Evolutionary conservation across 176 grass and related monocot species (phyloP).

Genomic region (Paspalum notatum): DNA sequence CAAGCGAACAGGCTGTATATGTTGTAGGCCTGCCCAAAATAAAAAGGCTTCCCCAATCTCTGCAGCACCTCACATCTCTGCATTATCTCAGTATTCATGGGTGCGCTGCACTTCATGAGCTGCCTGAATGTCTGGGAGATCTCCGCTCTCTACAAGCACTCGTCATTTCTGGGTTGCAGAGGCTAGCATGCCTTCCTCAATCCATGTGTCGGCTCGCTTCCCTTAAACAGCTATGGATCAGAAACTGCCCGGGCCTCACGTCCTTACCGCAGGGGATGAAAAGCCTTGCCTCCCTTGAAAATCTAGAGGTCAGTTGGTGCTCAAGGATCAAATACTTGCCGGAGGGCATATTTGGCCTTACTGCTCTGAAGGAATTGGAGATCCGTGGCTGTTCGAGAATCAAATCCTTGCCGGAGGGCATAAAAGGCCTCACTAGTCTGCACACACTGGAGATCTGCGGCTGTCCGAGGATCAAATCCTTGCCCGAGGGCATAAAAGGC

Average conservation of each 20-base stretch:
- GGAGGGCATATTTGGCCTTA: too few species aligned
- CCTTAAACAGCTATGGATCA: not conserved
- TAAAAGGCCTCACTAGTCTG: not conserved
- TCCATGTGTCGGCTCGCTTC: not conserved
- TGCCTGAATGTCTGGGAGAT: not conserved
- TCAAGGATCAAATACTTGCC: too few species aligned
- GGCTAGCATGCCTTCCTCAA: not conserved
- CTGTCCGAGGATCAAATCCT: not conserved
- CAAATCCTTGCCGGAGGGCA: not conserved
- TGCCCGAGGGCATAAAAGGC: not conserved
- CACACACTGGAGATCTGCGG: too few species aligned
- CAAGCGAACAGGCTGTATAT: too few species aligned
- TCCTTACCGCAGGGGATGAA: not conserved
- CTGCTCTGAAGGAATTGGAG: too few species aligned
- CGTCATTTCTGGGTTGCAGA: fast-evolving
- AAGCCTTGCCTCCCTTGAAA: not conserved
- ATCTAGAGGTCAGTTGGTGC: not conserved
- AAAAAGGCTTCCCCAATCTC: not conserved
- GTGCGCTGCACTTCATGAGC: not conserved
- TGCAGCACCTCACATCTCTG: not conserved
- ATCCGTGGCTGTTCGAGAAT: not conserved
- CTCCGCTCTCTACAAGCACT: not conserved
- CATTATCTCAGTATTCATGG: not conserved
- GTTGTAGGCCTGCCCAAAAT: too few species aligned
- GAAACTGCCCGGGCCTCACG: not conserved